Evolutionary conservation across 176 grass and related monocot genomes (phyloP), one percentile per base, ranked within the genome.

Genomic region (sorghum (Sorghum bicolor)): DNA sequence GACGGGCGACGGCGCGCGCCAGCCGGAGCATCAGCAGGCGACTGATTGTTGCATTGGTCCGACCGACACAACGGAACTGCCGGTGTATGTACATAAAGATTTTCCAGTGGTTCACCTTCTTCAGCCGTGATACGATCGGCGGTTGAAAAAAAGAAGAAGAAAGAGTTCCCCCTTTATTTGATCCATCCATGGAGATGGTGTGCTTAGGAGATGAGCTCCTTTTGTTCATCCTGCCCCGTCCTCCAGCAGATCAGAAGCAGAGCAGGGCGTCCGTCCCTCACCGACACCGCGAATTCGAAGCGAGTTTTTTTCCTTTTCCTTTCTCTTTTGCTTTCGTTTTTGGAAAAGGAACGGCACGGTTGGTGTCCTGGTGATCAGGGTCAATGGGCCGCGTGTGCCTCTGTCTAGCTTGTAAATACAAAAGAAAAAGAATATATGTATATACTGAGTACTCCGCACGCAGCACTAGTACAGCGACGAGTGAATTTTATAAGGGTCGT

Each of bases 251-350:
- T 20, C 53, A 57, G 53, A n/a, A 16, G 53, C 8, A 58, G 53
- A 57, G 53, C 53, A 58, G 22, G 22, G 53, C 22, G 6, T 53
- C 48, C 45, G 15, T 48, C 45, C 48, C 33, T 82, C 89, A 76
- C 89, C 89, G 84, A 90, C 89, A 90, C 84, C 83, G 60, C 57
- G 45, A n/a, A n/a, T n/a, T n/a, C n/a, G n/a, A 60, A 38, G 43
- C 32, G 25, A 70, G 8, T 3, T 31, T 61, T 30, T 32, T 10
- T 15, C 8, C 0, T 1, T 19, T 16, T 10, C 28, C 6, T 25
- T 30, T 20, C 50, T 22, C 3, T 37, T 70, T 79, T 38, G 40
- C 58, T 67, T 86, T 86, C 74, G 37, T 64, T 65, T 90, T 48
- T 26, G 19, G 79, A 39, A 79, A 68, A 48, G 75, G 72, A 44